Conservation (phyloP, 2,329 filamentous ascomycete species). For the Paraconiothyrium sp. region DNA sequence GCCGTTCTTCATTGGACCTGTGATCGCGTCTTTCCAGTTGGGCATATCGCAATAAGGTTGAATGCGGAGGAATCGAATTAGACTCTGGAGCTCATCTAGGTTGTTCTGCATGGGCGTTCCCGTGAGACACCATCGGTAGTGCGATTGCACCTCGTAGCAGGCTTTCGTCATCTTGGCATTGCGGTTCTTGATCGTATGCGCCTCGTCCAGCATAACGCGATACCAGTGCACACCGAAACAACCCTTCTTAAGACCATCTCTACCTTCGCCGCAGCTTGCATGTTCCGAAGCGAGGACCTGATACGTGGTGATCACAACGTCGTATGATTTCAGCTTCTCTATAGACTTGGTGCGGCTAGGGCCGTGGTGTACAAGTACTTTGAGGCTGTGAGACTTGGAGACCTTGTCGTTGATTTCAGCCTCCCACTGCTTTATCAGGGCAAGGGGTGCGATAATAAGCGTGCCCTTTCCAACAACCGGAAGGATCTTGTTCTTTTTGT, state of each 20-base stretch:
- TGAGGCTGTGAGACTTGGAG: slow-evolving; percentile 71
- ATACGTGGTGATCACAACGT: slow-evolving; percentile 97
- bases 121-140: slow-evolving; percentile 95
- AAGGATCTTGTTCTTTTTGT: slow-evolving; percentile 72
- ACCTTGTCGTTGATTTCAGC: slow-evolving; percentile 88
- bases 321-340: slow-evolving; percentile 81
- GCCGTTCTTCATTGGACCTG: slow-evolving; percentile 86
- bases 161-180: slow-evolving; percentile 96
- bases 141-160: slow-evolving; percentile 81
- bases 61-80: slow-evolving; percentile 92
- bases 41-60: slow-evolving; percentile 87
- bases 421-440: slow-evolving; percentile 97
- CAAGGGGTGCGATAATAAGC: slow-evolving; percentile 89
- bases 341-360: slow-evolving; percentile 82
- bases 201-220: slow-evolving; percentile 93
- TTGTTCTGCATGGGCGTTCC: slow-evolving; percentile 99
- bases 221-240: slow-evolving; percentile 96
- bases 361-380: slow-evolving; percentile 91
- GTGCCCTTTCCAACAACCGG: slow-evolving; percentile 79
- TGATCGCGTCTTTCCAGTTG: slow-evolving; percentile 92
- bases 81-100: slow-evolving; percentile 91
- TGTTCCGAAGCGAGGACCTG: slow-evolving; percentile 94
- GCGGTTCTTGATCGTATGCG: slow-evolving; percentile 97
- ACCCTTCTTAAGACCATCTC: slow-evolving; percentile 74
- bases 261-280: slow-evolving; percentile 70